A percentile compares a stretch with the other conserved stretches of the same genome.
phyloP scores from a whole-genome alignment of 1,284 basidiomycete genomes.

The Fomitopsis betulina region DNA sequence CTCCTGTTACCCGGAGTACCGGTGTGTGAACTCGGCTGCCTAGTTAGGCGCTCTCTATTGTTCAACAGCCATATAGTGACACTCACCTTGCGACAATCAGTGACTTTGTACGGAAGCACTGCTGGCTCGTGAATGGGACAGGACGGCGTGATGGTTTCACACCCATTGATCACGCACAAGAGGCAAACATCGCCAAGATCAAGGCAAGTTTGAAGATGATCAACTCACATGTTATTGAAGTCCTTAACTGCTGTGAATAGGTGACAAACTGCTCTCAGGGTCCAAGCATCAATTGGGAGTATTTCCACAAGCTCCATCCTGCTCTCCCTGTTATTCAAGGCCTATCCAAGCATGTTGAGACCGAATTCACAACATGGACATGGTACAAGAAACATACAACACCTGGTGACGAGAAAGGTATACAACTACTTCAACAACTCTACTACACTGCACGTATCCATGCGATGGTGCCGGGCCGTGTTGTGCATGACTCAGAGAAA shows the following conservation, averaged over 20 bases:
- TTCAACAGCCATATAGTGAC: too few species aligned
- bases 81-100: too few species aligned
- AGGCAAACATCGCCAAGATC: constrained; percentile 14
- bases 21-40: too few species aligned
- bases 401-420: not conserved
- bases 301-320: not conserved
- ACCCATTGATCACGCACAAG: constrained; percentile 11
- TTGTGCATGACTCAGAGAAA: not conserved
- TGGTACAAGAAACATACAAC: not conserved
- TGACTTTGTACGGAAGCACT: constrained; percentile 25
- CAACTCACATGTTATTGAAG: too few species aligned
- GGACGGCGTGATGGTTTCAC: constrained; percentile 20
- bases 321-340: not conserved
- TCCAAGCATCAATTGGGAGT: not conserved
- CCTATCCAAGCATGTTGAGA: not conserved
- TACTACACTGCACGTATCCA: not conserved
- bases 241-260: too few species aligned
- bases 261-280: constrained; percentile 1
- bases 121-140: constrained; percentile 32
- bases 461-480: too few species aligned
- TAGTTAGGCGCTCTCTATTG: too few species aligned
- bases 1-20: too few species aligned
- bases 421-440: not conserved
- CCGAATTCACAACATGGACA: not conserved
- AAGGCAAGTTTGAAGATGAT: constrained; percentile 11